Percentiles rank a stretch among this genome's conserved stretches.
Evolutionary conservation across 2,329 filamentous ascomycete genomes (phyloP).

Genomic region (Apiospora kogelbergensis): DNA sequence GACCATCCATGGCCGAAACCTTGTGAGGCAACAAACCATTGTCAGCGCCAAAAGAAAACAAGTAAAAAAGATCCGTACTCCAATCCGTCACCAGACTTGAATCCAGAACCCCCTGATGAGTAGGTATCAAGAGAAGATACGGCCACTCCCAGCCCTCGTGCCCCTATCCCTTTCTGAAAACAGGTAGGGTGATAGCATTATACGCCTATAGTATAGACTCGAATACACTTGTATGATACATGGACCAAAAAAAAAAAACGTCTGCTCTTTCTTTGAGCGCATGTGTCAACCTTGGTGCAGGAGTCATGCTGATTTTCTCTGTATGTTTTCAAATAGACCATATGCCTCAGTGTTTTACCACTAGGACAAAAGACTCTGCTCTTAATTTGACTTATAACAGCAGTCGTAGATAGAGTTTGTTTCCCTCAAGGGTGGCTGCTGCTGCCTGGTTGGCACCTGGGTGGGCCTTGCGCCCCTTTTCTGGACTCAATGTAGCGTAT

Average conservation of each 20-base stretch:
- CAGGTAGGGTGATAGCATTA: neutral
- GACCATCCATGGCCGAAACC: neutral
- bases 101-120: neutral
- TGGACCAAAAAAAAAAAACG: constrained; percentile 51
- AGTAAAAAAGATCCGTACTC: neutral
- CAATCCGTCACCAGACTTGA: neutral
- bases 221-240: neutral
- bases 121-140: neutral
- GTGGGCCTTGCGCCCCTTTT: neutral
- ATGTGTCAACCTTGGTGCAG: constrained; percentile 93
- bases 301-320: constrained; percentile 26
- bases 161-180: too few species aligned
- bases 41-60: neutral
- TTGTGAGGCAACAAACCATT: neutral
- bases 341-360: constrained; percentile 11
- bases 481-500: neutral
- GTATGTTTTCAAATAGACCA: constrained; percentile 15
- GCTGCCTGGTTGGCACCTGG: neutral
- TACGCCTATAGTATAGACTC: neutral
- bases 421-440: neutral
- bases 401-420: neutral
- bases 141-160: neutral
- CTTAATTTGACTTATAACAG: neutral
- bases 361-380: neutral
- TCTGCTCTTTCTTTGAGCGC: constrained; percentile 75